Conservation (phyloP, 139 green algal genomes). For the Chlamydomonas asymmetrica region DNA sequence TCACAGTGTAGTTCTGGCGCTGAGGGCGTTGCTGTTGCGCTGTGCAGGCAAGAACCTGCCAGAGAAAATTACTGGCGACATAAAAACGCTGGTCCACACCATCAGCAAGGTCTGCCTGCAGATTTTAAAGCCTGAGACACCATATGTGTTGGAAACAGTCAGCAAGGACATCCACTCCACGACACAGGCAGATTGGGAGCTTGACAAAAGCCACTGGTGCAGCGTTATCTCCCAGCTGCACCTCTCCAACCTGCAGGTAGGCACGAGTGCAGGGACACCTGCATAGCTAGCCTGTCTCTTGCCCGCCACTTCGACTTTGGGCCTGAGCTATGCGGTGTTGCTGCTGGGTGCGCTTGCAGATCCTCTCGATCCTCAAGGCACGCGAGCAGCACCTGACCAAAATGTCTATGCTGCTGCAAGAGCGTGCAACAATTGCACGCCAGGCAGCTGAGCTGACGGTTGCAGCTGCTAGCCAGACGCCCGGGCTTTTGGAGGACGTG, state of each 20-base stretch:
- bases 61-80: conserved; percentile 34
- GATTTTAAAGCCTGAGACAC: conserved; percentile 48
- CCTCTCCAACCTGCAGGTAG: conserved; percentile 40
- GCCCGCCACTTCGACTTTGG: too few relatives aligned
- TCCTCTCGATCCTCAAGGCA: conserved; percentile 31
- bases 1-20: too few relatives aligned
- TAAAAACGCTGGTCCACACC: conserved; percentile 46
- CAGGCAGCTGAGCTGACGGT: conserved; percentile 31
- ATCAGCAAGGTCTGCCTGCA: conserved; percentile 53
- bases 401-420: conserved; percentile 35
- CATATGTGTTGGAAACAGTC: conserved; percentile 34
- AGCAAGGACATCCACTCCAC: conserved; percentile 38
- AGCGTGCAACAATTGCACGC: conserved; percentile 30
- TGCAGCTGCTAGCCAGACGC: conserved; percentile 7
- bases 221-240: conserved; percentile 48
- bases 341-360: neutral
- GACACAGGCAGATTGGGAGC: conserved; percentile 36
- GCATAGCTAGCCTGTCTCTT: too few relatives aligned
- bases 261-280: too few relatives aligned
- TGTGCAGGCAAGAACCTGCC: conserved; percentile 43
- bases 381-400: conserved; percentile 33
- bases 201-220: conserved; percentile 47
- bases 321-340: too few relatives aligned
- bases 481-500: conserved; percentile 19
- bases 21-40: too few relatives aligned